A percentile compares a stretch with the other conserved stretches of the same genome.
Conservation (phyloP, 1,139 yeast genomes). For the Kurtzmaniella quercitrusa region DNA sequence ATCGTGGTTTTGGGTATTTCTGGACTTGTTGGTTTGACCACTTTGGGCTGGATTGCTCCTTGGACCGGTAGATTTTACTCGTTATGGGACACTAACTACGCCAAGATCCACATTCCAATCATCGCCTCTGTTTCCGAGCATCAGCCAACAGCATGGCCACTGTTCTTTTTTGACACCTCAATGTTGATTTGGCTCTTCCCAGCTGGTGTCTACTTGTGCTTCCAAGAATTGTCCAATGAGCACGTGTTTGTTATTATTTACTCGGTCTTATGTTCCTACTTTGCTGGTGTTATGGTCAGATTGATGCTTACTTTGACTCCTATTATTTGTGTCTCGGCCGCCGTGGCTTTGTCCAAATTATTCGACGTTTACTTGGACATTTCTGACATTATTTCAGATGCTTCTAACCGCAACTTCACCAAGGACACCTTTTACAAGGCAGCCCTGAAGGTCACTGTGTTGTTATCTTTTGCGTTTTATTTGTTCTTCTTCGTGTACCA, state of each 20-base stretch:
- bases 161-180: slow-evolving; percentile 91
- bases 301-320: slow-evolving; percentile 97
- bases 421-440: slow-evolving; percentile 30
- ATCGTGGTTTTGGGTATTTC: slow-evolving; percentile 61
- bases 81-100: slow-evolving; percentile 96
- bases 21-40: slow-evolving; percentile 76
- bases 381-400: slow-evolving; percentile 29
- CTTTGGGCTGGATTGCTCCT: slow-evolving; percentile 93
- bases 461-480: slow-evolving; percentile 70
- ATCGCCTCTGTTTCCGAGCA: slow-evolving; percentile 99
- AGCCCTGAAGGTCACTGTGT: slow-evolving; percentile 58
- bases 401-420: slow-evolving; percentile 10
- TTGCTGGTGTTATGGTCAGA: slow-evolving; percentile 99
- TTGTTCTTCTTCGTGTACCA: slow-evolving; percentile 82
- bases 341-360: slow-evolving; percentile 79
- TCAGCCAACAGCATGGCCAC: slow-evolving; percentile 99
- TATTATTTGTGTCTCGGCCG: slow-evolving; percentile 85
- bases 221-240: slow-evolving; percentile 87
- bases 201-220: slow-evolving; percentile 86
- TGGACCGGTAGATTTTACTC: slow-evolving; percentile 99
- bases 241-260: slow-evolving; percentile 91
- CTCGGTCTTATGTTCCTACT: slow-evolving; percentile 88
- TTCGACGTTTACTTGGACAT: slow-evolving; percentile 81
- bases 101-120: slow-evolving; percentile 96
- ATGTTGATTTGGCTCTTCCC: slow-evolving; percentile 98